Conservation (phyloP, 1,284 basidiomycete genomes). For the Trichosporon sp. region DNA sequence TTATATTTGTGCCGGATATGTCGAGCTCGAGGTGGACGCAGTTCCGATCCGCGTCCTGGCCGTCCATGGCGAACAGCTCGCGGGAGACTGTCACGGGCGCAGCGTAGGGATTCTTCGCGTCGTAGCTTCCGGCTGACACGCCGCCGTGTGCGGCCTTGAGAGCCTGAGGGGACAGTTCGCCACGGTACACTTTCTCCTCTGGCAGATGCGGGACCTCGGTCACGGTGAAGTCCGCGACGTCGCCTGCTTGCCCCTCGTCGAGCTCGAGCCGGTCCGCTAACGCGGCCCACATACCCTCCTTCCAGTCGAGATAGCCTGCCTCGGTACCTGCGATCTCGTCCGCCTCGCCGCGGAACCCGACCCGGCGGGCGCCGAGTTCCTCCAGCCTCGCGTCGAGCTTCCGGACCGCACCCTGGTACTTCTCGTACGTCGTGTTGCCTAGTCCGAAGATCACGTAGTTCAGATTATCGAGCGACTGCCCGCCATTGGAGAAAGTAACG, state of each 20-base stretch:
- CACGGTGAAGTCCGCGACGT: constrained; percentile 86
- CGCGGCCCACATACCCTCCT: constrained; percentile 90
- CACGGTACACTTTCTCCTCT: constrained; percentile 86
- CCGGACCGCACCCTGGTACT: constrained; percentile 84
- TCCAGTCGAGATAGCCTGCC: constrained; percentile 99
- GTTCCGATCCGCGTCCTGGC: constrained; percentile 60
- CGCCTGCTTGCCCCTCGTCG: constrained; percentile 91
- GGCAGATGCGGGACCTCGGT: constrained; percentile 63
- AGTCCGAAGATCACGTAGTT: constrained; percentile 94
- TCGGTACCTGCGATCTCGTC: constrained; percentile 99
- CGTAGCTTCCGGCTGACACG: constrained; percentile 56
- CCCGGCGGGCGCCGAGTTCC: constrained; percentile 75
- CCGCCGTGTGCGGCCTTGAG: constrained; percentile 49
- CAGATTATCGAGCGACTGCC: constrained; percentile 70
- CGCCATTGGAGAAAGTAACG: constrained; percentile 68
- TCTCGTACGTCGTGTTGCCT: constrained; percentile 92
- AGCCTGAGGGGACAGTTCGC: constrained; percentile 82
- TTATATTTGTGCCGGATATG: constrained; percentile 89
- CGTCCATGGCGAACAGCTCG: constrained; percentile 72
- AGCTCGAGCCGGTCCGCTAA: constrained; percentile 74
- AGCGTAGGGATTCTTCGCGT: constrained; percentile 93
- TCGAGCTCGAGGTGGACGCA: constrained; percentile 93
- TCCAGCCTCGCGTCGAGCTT: constrained; percentile 69
- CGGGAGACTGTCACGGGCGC: constrained; percentile 70
- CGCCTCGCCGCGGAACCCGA: constrained; percentile 88